Evolutionary conservation across 495 filamentous ascomycete genomes (phyloP).

Genomic region (Astrothelium subdiscretum): DNA sequence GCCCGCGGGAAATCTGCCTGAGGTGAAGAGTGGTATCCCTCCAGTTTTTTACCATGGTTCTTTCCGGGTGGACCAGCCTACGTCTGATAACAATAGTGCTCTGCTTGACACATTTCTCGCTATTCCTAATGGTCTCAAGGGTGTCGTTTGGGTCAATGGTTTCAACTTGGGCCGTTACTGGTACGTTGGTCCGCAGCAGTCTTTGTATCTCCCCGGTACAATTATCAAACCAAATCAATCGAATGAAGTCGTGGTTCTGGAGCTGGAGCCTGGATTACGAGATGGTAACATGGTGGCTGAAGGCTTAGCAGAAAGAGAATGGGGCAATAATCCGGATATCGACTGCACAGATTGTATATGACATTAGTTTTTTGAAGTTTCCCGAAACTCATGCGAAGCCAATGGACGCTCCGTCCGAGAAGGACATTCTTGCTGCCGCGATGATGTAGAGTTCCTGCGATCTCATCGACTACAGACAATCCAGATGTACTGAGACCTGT

Average conservation of each 20-base stretch:
- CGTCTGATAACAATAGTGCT: not conserved
- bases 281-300: conserved; percentile 20
- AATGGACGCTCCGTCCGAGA: too few relatives aligned
- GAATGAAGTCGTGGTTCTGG: conserved; percentile 34
- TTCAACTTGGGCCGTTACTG: conserved; percentile 38
- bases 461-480: too few relatives aligned
- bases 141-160: conserved; percentile 37
- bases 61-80: conserved; percentile 3
- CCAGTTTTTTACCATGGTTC: conserved; percentile 34
- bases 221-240: conserved; percentile 17
- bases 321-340: conserved; percentile 35
- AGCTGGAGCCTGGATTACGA: conserved; percentile 28
- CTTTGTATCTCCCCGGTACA: conserved; percentile 33
- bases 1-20: not conserved
- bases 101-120: conserved; percentile 31
- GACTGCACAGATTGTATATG: conserved; percentile 22
- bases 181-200: conserved; percentile 38
- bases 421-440: too few relatives aligned
- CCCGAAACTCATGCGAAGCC: too few relatives aligned
- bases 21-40: not conserved
- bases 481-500: too few relatives aligned
- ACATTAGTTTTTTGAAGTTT: too few relatives aligned
- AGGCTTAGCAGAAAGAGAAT: conserved; percentile 26
- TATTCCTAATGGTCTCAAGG: conserved; percentile 33
- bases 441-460: too few relatives aligned